Conservation (phyloP, 2,329 filamentous ascomycete species). For the Xylogone sp. region DNA sequence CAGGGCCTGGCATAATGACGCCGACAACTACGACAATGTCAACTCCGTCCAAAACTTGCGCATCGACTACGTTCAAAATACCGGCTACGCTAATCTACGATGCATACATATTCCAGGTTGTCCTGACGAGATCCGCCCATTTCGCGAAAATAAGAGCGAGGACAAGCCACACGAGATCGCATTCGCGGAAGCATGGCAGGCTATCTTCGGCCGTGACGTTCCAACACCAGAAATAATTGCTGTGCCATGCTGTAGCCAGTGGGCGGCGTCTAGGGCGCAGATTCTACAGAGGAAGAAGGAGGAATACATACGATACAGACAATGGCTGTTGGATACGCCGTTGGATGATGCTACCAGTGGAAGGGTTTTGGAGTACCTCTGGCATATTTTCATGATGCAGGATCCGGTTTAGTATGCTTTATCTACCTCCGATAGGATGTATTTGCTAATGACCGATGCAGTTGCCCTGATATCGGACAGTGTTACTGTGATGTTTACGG, state of each 20-base stretch:
- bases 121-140: constrained; percentile 41
- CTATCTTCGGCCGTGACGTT: constrained; percentile 37
- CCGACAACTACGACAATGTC: constrained; percentile 30
- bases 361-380: constrained; percentile 60
- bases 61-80: constrained; percentile 44
- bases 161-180: constrained; percentile 38
- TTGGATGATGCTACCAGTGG: constrained; percentile 53
- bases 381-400: constrained; percentile 62
- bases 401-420: constrained; percentile 39
- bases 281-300: constrained; percentile 43
- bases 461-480: constrained; percentile 53
- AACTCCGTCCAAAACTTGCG: constrained; percentile 44
- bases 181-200: constrained; percentile 38
- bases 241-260: constrained; percentile 62
- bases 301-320: constrained; percentile 52
- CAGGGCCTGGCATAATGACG: constrained; percentile 23
- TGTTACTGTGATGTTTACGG: constrained; percentile 70
- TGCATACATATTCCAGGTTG: constrained; percentile 58
- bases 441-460: too few species aligned
- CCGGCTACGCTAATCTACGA: constrained; percentile 58
- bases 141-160: constrained; percentile 33
- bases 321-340: constrained; percentile 56
- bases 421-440: too few species aligned
- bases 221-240: constrained; percentile 44
- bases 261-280: constrained; percentile 53